A percentile compares a stretch with the other conserved stretches of the same genome.
Evolutionary conservation across 176 grass and related monocot genomes (phyloP).

Genomic region (Poa pratensis): DNA sequence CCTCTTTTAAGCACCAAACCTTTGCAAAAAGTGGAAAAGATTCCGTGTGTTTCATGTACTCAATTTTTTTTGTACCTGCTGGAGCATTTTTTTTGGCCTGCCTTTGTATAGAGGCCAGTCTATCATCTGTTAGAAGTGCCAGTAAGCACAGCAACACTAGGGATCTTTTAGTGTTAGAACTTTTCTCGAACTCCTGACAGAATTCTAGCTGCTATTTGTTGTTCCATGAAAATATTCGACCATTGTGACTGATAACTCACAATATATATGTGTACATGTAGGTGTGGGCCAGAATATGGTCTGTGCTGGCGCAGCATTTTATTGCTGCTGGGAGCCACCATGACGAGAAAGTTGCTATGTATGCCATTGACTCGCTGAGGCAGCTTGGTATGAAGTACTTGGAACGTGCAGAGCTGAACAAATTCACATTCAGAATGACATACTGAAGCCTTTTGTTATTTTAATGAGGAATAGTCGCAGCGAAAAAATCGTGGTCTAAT

Average conservation of each 20-base stretch:
- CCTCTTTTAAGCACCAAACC: slow-evolving; percentile 28
- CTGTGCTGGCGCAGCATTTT: slow-evolving; percentile 92
- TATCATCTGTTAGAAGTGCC: slow-evolving; percentile 20
- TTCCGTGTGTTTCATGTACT: neutral
- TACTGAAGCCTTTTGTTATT: slow-evolving; percentile 99
- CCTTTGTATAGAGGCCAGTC: neutral
- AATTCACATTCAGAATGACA: slow-evolving; percentile 99
- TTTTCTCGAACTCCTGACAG: neutral
- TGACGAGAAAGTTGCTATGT: slow-evolving; percentile 96
- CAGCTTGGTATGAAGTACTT: slow-evolving; percentile 99
- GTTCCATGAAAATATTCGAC: neutral
- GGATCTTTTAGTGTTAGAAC: neutral
- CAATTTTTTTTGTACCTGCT: neutral
- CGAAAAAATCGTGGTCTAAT: slow-evolving; percentile 93
- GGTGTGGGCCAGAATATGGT: slow-evolving; percentile 99
- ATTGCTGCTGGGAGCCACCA: slow-evolving; percentile 96
- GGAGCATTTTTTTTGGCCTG: slow-evolving; percentile 10
- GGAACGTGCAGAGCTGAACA: slow-evolving; percentile 96
- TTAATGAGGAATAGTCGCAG: slow-evolving; percentile 95
- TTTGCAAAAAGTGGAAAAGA: slow-evolving; percentile 5
- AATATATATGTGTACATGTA: slow-evolving; percentile 53
- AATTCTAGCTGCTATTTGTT: slow-evolving; percentile 2
- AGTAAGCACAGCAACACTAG: slow-evolving; percentile 5
- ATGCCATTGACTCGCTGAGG: slow-evolving; percentile 94
- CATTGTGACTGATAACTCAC: slow-evolving; percentile 15